These are phyloP conservation scores for Lentinula raphanica DNA, from an alignment of 768 basidiomycete species.

Conservation along the genomic window DNA sequence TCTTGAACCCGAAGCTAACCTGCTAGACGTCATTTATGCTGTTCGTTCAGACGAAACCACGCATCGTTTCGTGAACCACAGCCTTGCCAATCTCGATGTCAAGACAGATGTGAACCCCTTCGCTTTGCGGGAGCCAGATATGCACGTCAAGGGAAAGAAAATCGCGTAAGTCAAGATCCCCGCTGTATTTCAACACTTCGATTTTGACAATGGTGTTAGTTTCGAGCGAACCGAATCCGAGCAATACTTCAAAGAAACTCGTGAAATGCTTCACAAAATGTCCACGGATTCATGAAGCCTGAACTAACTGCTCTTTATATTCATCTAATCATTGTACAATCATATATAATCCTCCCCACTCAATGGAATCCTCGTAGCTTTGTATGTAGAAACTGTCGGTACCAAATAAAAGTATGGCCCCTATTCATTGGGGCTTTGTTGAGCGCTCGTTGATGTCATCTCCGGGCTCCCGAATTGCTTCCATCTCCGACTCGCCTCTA, in stretches of 20 bases:
- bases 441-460: not conserved
- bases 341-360: not conserved
- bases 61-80: slow-evolving; percentile 95
- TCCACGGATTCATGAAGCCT: not conserved
- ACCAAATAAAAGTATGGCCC: not conserved
- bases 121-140: slow-evolving; percentile 83
- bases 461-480: not conserved
- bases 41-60: slow-evolving; percentile 91
- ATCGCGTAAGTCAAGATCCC: slow-evolving; percentile 50
- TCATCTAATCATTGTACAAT: not conserved
- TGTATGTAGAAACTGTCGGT: too few relatives aligned
- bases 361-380: not conserved
- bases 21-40: slow-evolving; percentile 87
- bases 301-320: not conserved
- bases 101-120: slow-evolving; percentile 85
- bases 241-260: slow-evolving; percentile 57
- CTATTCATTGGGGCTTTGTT: too few relatives aligned
- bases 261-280: slow-evolving; percentile 40
- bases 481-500: not conserved
- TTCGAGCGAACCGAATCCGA: slow-evolving; percentile 68
- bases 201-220: slow-evolving; percentile 29
- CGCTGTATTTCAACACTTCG: not conserved
- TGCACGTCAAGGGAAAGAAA: slow-evolving; percentile 73
- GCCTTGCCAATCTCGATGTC: slow-evolving; percentile 78
- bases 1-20: slow-evolving; percentile 56